Percentiles rank a stretch among this genome's conserved stretches.
These are phyloP conservation scores for Venturia aucupariae DNA, from an alignment of 2,329 filamentous ascomycete species.

Conservation along the genomic window DNA sequence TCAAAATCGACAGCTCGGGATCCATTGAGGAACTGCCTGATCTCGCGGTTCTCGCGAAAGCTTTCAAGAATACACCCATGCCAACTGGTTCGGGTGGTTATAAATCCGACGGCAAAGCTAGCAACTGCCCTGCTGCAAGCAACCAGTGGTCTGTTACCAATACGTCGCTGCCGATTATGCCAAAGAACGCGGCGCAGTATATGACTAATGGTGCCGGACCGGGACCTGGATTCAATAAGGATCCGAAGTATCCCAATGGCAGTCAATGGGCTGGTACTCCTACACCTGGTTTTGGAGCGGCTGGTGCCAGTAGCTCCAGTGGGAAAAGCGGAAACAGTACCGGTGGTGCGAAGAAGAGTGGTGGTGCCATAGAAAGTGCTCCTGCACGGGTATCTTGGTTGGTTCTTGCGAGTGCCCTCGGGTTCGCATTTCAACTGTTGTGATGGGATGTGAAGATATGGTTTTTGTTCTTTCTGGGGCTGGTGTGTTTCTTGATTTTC, in stretches of 20 bases:
- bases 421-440: background rate
- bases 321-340: background rate
- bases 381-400: background rate
- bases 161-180: slow-evolving; percentile 47
- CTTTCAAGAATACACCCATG: slow-evolving; percentile 40
- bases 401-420: background rate
- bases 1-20: slow-evolving; percentile 45
- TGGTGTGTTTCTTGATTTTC: background rate
- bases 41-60: slow-evolving; percentile 48
- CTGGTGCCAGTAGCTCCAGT: background rate
- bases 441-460: no score
- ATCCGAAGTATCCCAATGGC: slow-evolving; percentile 27
- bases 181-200: slow-evolving; percentile 45
- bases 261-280: slow-evolving; percentile 45
- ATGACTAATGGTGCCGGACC: slow-evolving; percentile 49
- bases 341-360: background rate
- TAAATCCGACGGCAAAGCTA: slow-evolving; percentile 44
- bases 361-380: background rate
- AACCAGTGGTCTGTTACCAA: slow-evolving; percentile 46
- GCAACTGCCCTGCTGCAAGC: slow-evolving; percentile 44
- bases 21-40: slow-evolving; percentile 51
- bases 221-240: slow-evolving; percentile 46
- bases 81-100: slow-evolving; percentile 51
- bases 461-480: no score
- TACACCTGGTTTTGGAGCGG: background rate